Evolutionary conservation across 2,329 filamentous ascomycete species (phyloP).

Genomic region (Pseudopithomyces maydicus): DNA sequence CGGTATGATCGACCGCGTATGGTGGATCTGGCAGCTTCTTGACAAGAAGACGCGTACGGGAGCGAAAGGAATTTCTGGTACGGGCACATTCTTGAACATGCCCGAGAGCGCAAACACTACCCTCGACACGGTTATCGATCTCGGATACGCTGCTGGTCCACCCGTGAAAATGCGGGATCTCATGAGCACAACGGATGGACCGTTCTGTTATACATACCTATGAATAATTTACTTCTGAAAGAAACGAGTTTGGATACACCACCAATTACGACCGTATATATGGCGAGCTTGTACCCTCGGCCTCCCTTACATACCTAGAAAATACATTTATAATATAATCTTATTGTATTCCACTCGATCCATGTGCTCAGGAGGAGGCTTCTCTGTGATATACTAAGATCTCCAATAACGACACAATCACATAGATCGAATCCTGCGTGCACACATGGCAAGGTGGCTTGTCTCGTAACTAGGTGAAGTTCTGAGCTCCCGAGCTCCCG

Average conservation of each 20-base stretch:
- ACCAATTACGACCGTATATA: too few relatives aligned
- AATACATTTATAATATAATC: too few relatives aligned
- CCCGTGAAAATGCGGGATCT: slow-evolving; percentile 29
- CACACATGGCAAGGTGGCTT: too few relatives aligned
- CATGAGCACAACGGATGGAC: slow-evolving; percentile 38
- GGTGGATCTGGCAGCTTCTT: slow-evolving; percentile 54
- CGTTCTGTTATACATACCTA: slow-evolving; percentile 42
- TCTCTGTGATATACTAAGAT: too few relatives aligned
- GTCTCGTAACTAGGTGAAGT: too few relatives aligned
- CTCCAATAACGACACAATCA: too few relatives aligned
- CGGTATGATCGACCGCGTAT: slow-evolving; percentile 51
- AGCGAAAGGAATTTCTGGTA: slow-evolving; percentile 47
- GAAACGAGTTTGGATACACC: not conserved
- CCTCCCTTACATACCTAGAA: too few relatives aligned
- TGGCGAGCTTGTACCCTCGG: too few relatives aligned
- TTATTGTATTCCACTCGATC: too few relatives aligned
- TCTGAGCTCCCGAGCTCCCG: too few relatives aligned
- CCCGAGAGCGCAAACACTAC: slow-evolving; percentile 53
- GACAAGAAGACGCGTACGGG: slow-evolving; percentile 35
- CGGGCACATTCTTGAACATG: slow-evolving; percentile 50
- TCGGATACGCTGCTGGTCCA: slow-evolving; percentile 42
- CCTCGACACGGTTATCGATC: slow-evolving; percentile 48
- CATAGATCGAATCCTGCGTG: too few relatives aligned
- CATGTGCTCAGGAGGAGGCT: too few relatives aligned
- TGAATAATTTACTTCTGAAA: slow-evolving; percentile 9